Percentiles rank a stretch among this genome's conserved stretches.
Evolutionary conservation across 768 basidiomycete genomes (phyloP).

Genomic region (Inosperma sp.): DNA sequence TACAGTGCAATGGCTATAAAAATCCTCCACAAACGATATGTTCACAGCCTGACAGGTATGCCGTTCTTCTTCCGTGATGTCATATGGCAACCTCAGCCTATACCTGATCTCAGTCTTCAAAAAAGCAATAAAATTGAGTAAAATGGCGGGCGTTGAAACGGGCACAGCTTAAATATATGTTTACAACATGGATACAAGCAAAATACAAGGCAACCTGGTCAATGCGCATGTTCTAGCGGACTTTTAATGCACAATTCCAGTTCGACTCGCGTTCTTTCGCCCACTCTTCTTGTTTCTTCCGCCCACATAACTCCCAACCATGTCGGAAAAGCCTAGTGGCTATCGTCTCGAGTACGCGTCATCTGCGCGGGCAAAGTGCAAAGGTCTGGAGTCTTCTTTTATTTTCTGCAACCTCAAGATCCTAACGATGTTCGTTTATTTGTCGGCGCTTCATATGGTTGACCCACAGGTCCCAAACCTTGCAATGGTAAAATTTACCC

Average conservation of each 20-base stretch:
- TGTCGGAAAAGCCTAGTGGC: constrained; percentile 52
- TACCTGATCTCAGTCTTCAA: no score
- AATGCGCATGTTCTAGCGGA: constrained; percentile 8
- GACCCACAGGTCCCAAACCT: constrained; percentile 63
- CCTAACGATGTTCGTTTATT: constrained; percentile 14
- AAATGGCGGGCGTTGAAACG: constrained; percentile 1
- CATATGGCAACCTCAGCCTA: no score
- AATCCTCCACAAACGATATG: no score
- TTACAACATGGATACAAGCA: background rate
- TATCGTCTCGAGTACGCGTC: constrained; percentile 78
- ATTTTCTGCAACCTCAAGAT: constrained; percentile 5
- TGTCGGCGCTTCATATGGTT: constrained; percentile 23
- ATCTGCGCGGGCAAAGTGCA: constrained; percentile 69
- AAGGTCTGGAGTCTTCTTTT: constrained; percentile 45
- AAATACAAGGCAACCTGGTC: background rate
- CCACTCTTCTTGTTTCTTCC: background rate
- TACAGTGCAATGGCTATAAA: no score
- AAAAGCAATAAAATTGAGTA: constrained; percentile 3
- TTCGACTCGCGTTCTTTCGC: background rate
- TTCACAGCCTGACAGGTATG: no score
- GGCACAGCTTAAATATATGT: no score
- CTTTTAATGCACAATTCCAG: constrained; percentile 7
- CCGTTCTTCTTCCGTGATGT: no score
- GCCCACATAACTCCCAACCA: constrained; percentile 13
- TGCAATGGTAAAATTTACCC: constrained; percentile 52